Conservation (phyloP, 768 basidiomycete species). For the Xerocomellus amylosporus region DNA sequence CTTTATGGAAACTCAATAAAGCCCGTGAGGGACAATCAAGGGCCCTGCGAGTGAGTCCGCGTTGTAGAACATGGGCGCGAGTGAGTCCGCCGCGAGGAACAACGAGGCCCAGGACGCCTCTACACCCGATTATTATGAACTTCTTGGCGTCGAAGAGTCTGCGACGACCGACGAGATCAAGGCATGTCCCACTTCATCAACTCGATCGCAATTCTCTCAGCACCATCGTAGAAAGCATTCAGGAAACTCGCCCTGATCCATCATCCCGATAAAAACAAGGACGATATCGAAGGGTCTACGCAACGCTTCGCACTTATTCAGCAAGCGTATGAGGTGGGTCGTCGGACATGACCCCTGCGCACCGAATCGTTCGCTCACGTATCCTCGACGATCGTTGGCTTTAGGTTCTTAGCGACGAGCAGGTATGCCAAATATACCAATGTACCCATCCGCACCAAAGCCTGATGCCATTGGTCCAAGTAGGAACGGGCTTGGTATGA, state of each 20-base stretch:
- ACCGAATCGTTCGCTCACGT: background rate
- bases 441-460: background rate
- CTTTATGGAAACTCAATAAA: constrained; percentile 11
- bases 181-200: constrained; percentile 37
- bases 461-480: constrained; percentile 33
- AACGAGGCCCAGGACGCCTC: constrained; percentile 24
- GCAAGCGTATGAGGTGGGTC: constrained; percentile 88
- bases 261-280: constrained; percentile 86
- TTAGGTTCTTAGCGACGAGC: constrained; percentile 90
- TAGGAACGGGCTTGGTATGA: constrained; percentile 99
- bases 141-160: constrained; percentile 76
- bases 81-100: constrained; percentile 53
- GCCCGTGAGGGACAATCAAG: background rate
- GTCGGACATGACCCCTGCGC: background rate
- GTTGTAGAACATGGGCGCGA: constrained; percentile 56
- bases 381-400: constrained; percentile 42
- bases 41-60: background rate
- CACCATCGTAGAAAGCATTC: constrained; percentile 63
- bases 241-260: constrained; percentile 79
- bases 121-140: constrained; percentile 71
- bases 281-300: constrained; percentile 82
- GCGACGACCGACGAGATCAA: constrained; percentile 89
- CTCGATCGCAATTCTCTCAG: constrained; percentile 1
- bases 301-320: constrained; percentile 84
- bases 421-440: constrained; percentile 51